Base-by-base conservation (phyloP, 2,329 filamentous ascomycete genomes). In the Aspergillus pseudoterreus region DNA sequence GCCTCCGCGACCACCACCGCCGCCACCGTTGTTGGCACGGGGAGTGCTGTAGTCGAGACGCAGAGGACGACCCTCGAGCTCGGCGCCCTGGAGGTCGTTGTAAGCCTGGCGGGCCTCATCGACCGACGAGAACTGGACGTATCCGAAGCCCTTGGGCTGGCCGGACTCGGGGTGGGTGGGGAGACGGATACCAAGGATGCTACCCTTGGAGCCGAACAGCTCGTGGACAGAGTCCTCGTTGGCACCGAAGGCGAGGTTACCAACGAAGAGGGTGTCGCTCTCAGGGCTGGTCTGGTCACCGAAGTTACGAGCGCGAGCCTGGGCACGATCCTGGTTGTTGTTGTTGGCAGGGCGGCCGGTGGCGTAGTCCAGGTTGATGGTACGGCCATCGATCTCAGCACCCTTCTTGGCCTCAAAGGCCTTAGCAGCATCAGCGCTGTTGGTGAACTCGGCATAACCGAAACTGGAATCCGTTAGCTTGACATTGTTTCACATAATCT, bases 101-200 rank as follows among this genome's bases (percentile, higher is more conserved):
- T 90, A 83, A 21, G 85, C 92, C 63, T 78, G 75, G 75, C 87
- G 88, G 64, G 92, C 90, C 64, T 96, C 91, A 24, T 95, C 90
- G 56, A 94, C 72, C 15, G 87, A 88, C 62, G 78, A 76, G 79
- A 92, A 96, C 67, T 86, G 86, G 57, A 96, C 86, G 70, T 96
- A 96, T 50, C 90, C 92, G 73, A 95, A 96, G 52, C 92, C 92
- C 85, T 96, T 96, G 69, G 87, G 85, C 63, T 85, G 83, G 59
- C 90, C 91, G 56, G 84, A 84, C 55, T 95, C 90, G 78, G 78
- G 84, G 71, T 96, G 90, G 53, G 92, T 96, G 47, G 92, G 92
- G 56, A 96, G 85, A 67, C 91, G 88, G 64, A 96, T 84, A 68
- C 87, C 88, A 66, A 86, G 82, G 69, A 94, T 83, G 68, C 78